Evolutionary conservation across 805 yeast species (phyloP).

Genomic region (Candida multigemmis): DNA sequence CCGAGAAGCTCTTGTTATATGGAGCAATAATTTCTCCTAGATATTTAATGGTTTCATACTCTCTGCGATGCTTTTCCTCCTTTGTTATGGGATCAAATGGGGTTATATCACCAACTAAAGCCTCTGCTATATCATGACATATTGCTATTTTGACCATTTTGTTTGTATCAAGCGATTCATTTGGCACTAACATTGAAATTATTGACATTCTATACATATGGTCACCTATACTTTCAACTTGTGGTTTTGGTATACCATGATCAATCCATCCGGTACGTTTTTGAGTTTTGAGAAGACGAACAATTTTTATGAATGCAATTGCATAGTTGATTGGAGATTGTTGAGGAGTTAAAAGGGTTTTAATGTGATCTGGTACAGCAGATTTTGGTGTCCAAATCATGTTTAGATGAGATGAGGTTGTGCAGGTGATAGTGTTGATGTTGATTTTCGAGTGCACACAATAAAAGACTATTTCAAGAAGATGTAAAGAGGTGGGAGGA

Average conservation of each 20-base stretch:
- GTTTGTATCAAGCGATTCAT: constrained; percentile 45
- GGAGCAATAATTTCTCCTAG: constrained; percentile 51
- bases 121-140: constrained; percentile 91
- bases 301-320: constrained; percentile 52
- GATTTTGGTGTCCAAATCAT: constrained; percentile 56
- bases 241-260: constrained; percentile 36
- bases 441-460: no score
- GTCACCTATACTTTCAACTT: constrained; percentile 74
- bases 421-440: no score
- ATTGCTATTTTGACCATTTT: constrained; percentile 80
- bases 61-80: constrained; percentile 78
- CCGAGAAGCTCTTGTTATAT: constrained; percentile 55
- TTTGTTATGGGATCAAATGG: constrained; percentile 64
- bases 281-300: constrained; percentile 65
- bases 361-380: constrained; percentile 41
- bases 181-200: constrained; percentile 60
- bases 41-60: constrained; percentile 61
- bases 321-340: constrained; percentile 36
- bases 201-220: constrained; percentile 95
- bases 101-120: constrained; percentile 90
- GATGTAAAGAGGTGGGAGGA: no score
- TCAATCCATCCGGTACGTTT: constrained; percentile 94
- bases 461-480: no score
- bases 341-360: constrained; percentile 21
- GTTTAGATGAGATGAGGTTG: no score